These are phyloP conservation scores for Apiospora kogelbergensis DNA, from an alignment of 2,329 filamentous ascomycete species.

Conservation along the genomic window DNA sequence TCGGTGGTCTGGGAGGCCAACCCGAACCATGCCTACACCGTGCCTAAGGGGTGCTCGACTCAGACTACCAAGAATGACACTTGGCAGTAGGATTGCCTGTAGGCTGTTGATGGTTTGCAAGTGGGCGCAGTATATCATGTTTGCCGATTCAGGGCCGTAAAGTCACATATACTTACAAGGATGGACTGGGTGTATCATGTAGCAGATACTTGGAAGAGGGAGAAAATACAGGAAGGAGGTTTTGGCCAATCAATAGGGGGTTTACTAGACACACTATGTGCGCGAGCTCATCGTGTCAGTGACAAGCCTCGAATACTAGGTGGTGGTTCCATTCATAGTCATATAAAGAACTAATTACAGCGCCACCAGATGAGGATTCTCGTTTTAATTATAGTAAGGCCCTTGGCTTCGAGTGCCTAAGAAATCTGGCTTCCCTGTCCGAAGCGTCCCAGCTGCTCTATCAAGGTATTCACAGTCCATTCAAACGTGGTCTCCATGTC, in stretches of 20 bases:
- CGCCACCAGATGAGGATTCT: not conserved
- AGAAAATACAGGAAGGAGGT: no score
- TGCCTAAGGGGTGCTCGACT: slow-evolving; percentile 31
- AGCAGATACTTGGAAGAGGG: not conserved
- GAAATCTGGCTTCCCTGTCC: not conserved
- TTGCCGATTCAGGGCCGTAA: not conserved
- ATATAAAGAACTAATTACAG: not conserved
- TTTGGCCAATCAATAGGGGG: not conserved
- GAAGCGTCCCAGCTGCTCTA: slow-evolving; percentile 43
- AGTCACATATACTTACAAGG: not conserved
- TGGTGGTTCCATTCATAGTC: not conserved
- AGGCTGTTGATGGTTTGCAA: not conserved
- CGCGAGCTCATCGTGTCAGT: not conserved
- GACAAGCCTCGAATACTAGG: not conserved
- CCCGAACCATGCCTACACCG: slow-evolving; percentile 45
- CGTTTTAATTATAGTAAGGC: not conserved
- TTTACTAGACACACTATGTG: not conserved
- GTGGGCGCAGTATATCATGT: not conserved
- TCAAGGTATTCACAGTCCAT: slow-evolving; percentile 67
- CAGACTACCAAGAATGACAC: slow-evolving; percentile 29
- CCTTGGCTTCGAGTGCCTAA: not conserved
- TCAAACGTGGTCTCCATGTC: slow-evolving; percentile 62
- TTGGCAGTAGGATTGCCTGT: slow-evolving; percentile 29
- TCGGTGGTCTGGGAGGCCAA: slow-evolving; percentile 65
- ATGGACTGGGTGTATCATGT: not conserved